phyloP scores from a whole-genome alignment of 805 yeast genomes.

The Cyberlindnera petersonii region DNA sequence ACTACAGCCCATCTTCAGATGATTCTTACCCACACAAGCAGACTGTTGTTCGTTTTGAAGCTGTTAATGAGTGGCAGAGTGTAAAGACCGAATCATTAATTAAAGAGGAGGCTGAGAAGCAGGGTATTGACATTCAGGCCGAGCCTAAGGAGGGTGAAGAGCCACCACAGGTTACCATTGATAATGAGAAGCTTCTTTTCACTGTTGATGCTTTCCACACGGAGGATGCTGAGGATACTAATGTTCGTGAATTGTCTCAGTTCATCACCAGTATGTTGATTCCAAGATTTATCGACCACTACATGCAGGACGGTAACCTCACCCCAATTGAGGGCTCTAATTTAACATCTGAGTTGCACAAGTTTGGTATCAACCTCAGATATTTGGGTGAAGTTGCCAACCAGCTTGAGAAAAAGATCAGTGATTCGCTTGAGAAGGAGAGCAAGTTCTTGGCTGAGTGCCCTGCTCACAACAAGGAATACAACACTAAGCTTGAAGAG shows the following conservation, averaged over 20 bases:
- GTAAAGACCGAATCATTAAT: constrained; percentile 47
- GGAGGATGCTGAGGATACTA: constrained; percentile 41
- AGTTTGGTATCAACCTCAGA: constrained; percentile 82
- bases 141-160: constrained; percentile 31
- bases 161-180: constrained; percentile 49
- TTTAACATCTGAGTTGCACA: constrained; percentile 64
- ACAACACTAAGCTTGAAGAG: constrained; percentile 16
- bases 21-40: constrained; percentile 75
- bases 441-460: constrained; percentile 13
- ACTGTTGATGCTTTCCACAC: constrained; percentile 57
- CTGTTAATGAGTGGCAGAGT: constrained; percentile 88
- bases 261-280: constrained; percentile 57
- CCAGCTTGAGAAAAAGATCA: constrained; percentile 28
- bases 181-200: constrained; percentile 41
- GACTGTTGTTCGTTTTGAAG: constrained; percentile 77
- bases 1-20: constrained; percentile 41
- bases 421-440: constrained; percentile 23
- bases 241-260: constrained; percentile 64
- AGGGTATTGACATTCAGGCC: constrained; percentile 25
- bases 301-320: constrained; percentile 46
- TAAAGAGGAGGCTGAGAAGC: constrained; percentile 32
- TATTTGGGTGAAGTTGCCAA: constrained; percentile 67
- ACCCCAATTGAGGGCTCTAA: constrained; percentile 81
- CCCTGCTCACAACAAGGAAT: constrained; percentile 21
- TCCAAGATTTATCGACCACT: constrained; percentile 50